Conservation (phyloP, 805 yeast species). For the Middelhovenomyces tepae region DNA sequence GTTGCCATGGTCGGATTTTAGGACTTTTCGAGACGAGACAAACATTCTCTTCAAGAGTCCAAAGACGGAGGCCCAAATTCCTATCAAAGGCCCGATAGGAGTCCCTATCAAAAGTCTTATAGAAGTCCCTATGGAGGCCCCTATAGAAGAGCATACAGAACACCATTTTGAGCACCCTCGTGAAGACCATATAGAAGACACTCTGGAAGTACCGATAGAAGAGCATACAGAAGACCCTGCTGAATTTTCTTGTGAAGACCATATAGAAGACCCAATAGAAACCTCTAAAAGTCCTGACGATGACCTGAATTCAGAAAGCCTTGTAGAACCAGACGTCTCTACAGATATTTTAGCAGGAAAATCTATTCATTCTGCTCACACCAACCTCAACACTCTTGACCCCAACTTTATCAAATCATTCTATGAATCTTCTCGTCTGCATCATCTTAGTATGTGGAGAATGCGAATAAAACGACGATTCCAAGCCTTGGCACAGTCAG, state of each 20-base stretch:
- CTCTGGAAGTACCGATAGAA: too few relatives aligned
- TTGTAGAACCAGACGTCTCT: too few relatives aligned
- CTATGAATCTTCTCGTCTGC: conserved; percentile 75
- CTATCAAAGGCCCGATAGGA: too few relatives aligned
- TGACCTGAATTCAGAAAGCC: not conserved
- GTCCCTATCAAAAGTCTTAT: not conserved
- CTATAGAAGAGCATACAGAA: not conserved
- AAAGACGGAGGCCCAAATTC: too few relatives aligned
- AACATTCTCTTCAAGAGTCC: too few relatives aligned
- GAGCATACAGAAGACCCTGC: not conserved
- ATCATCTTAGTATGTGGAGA: conserved; percentile 84
- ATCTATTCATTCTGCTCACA: too few relatives aligned
- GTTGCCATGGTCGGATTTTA: conserved; percentile 65
- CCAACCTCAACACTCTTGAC: conserved; percentile 62
- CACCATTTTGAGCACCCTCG: not conserved
- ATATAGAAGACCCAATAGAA: not conserved
- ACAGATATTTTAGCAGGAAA: too few relatives aligned
- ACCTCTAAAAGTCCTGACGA: not conserved
- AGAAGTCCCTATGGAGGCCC: not conserved
- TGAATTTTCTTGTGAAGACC: too few relatives aligned
- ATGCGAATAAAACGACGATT: conserved; percentile 58
- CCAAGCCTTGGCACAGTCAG: conserved; percentile 34
- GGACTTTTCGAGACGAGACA: conserved; percentile 33
- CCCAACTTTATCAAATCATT: conserved; percentile 67
- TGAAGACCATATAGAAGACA: not conserved